Evolutionary conservation across 257 asterid species (phyloP), one percentile per base, ranked within the genome.

Genomic region (Lycium ferocissimum): DNA sequence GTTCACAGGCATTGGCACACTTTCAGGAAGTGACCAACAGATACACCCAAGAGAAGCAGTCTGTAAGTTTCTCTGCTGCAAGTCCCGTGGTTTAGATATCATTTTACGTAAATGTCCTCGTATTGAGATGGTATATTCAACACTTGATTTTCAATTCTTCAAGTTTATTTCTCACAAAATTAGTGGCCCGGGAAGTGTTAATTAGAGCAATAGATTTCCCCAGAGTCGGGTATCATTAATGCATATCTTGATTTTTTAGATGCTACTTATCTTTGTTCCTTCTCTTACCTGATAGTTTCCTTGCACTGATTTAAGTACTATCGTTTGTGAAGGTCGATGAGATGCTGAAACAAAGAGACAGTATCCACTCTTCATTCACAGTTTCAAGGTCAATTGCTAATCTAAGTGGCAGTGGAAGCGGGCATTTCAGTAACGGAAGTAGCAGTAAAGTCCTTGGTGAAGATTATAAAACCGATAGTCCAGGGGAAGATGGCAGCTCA

Each of bases 11-110:
- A 85, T 86, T 97, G 93, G 98, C 98, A 33, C 92, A 97, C 85
- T 97, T 94, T 87, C 99, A 97, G 91, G 99, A 97, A 90, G 99
- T 93, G 85, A 97, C 98, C 82, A 95, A 93, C 84, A 89, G 97
- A 93, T 95, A 97, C 85, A 91, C 83, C 88, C 98, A 92, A 90
- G 99, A 97, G 90, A 97, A 97, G 90, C 97, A 90, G 84, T 76
- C 98, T 75, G 99, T 97, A 93, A 92, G 99, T 92, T 87, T 88
- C 69, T 83, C 47, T 78, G 5, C 43, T 51, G 45, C 47, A 14
- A 53, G 49, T 78, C 66, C 54, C 66, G 14, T 4, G 49, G 49
- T 33, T 18, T 78, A 53, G 3, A 9, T 71, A 17, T 71, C 43
- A 76, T 26, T 12, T 54, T 9, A 33, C 82, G 1, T 33, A 26